Conservation (phyloP, 306 rosid species). For the Citrullus colocynthis region DNA sequence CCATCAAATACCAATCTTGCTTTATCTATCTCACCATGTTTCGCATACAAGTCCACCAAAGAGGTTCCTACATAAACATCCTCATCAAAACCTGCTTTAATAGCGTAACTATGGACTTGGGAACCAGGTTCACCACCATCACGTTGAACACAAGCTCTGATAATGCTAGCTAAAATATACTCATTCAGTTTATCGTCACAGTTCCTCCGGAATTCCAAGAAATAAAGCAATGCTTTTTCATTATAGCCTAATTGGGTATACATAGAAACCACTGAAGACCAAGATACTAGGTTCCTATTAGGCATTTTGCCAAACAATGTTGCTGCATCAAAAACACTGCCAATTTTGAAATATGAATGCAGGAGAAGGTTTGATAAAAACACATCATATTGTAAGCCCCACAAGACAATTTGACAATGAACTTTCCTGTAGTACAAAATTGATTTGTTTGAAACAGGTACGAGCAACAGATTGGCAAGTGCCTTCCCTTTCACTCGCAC, state of each 20-base stretch:
- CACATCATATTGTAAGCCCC: conserved; percentile 44
- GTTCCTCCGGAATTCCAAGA: conserved; percentile 33
- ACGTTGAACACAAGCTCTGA: conserved; percentile 53
- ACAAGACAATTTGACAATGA: conserved; percentile 47
- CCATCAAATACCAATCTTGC: conserved; percentile 58
- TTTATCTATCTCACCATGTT: conserved; percentile 40
- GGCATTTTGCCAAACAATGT: conserved; percentile 59
- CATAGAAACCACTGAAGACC: conserved; percentile 80
- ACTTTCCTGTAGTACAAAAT: conserved; percentile 18
- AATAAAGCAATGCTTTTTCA: conserved; percentile 40
- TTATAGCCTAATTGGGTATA: conserved; percentile 35
- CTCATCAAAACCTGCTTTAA: conserved; percentile 44
- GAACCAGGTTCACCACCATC: conserved; percentile 33
- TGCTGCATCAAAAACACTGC: conserved; percentile 30
- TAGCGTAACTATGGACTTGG: conserved; percentile 48
- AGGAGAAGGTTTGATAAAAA: conserved; percentile 59
- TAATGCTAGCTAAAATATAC: conserved; percentile 55
- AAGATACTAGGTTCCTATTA: conserved; percentile 47
- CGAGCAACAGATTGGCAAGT: conserved; percentile 41
- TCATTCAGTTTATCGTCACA: conserved; percentile 40
- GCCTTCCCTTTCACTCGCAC: conserved; percentile 29
- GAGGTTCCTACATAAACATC: conserved; percentile 83
- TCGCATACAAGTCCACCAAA: conserved; percentile 59
- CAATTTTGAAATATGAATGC: conserved; percentile 20
- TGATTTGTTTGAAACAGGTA: conserved; percentile 16